Evolutionary conservation across 2,329 filamentous ascomycete species (phyloP), one percentile per base, ranked within the genome.

Genomic region (Ilyonectria robusta): DNA sequence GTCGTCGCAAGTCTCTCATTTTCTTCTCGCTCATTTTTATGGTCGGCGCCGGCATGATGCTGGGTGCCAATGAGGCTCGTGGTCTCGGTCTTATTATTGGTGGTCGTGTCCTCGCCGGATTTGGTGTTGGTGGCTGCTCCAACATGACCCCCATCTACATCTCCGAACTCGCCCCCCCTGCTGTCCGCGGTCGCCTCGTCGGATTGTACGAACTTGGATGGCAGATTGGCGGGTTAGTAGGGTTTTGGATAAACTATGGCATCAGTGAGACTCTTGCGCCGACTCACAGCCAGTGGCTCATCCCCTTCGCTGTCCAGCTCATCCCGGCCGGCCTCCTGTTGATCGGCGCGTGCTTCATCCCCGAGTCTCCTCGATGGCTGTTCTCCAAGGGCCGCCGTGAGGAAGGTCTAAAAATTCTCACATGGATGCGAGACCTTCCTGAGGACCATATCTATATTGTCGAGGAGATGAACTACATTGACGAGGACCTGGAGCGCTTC

Each of bases 381-480:
- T 91, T 93, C 72, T 84, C 85, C 53, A 88, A 89, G 71, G 88
- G 88, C 44, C 83, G 84, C 19, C 85, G 88, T 57, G 87, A 92
- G 42, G 79, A 90, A 75, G 90, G 87, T 17, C 82, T 89, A 66
- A 80, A 83, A 62, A 86, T 85, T 48, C 84, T 92, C 53, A 89
- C 86, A 83, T 92, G 89, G 89, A 88, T 93, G 70, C 85, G 90
- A 46, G 87, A 89, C 56, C 84, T 92, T 13, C 31, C 50, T 2
- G 77, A 82, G 9, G 83, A 86, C 6, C 85, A 93, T 69, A 80
- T 83, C 15, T 94, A 94, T 78, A 91, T 95, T 65, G 81, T 91
- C 1, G 92, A 95, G 77, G 93, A 95, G 79, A 84, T 95, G 26
- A 85, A 86, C 62, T 90, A 87, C 69, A 91, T 95, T 67, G 92